Evolutionary conservation across 768 basidiomycete species (phyloP), one percentile per base, ranked within the genome.

Genomic region (Xerocomus spinulosus): DNA sequence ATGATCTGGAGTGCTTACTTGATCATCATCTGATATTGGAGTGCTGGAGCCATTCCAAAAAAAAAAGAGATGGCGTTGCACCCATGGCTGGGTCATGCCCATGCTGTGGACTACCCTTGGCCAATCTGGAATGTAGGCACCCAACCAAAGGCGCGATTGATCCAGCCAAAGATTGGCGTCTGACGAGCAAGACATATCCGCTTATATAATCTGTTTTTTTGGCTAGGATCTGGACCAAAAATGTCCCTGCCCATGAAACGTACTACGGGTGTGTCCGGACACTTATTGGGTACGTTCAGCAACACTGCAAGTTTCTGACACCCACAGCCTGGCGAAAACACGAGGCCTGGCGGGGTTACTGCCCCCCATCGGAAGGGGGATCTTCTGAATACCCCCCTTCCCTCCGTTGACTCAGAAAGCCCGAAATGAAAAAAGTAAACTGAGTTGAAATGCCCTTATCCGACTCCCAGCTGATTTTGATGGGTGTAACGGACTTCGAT

Each of bases 361-460:
- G 40, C 49, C 42, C 52, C 26, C 26, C 50, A 32, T 35, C 42
- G 15, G 42, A 26, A 44, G 45, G 52, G n/a, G 51, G 41, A 34
- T 35, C 49, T 55, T 36, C 61, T 58, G 51, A 34, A 24, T 33
- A 25, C 23, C 34, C 32, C 14, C 37, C 34, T 32, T 10, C 43
- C 53, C 54, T 52, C 48, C 52, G 25, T 46, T 44, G 44, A 57
- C 59, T 48, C 60, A 64, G 55, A 52, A 42, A 36, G 44, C 62
- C 61, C 52, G 55, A 66, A 68, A 61, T 63, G 64, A 60, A 48
- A 28, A 26, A 34, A 30, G 18, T 40, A 44, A 48, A 51, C 50
- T 51, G 63, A 58, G 60, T 54, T 52, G 49, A 40, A 53, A 57
- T 58, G 20, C 3, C 30, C 44, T 51, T 53, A 58, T 61, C 56